Base-by-base conservation (phyloP, 208 protist species). In the Acanthamoeba rhysodes region DNA sequence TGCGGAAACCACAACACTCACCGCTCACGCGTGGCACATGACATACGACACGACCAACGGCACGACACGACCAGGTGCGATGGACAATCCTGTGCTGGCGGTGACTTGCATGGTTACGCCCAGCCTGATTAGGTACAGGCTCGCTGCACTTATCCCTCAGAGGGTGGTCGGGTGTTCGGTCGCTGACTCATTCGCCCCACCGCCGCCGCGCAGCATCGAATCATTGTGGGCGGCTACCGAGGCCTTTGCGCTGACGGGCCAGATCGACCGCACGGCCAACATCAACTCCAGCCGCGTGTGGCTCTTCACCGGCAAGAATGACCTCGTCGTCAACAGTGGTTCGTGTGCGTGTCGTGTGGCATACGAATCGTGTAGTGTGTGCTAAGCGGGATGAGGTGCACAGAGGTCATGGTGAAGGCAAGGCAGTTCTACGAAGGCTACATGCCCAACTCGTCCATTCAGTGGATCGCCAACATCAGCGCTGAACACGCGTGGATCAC, bases 401-500 rank as follows among this genome's bases (percentile, higher is more conserved):
- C 68, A 41, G 68, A 41, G 29, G 68, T 76, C 4, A 41, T 76
- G 29, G 32, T 45, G 12, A 76, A 76, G 34, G 68, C 68, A 2
- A 76, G n/a, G 68, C 10, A 45, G 68, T 76, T 45, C 68, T 76
- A 76, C 68, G 32, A 48, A 32, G 24, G 32, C 68, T 76, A 76
- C 68, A 76, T 76, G 29, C 24, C 68, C 32, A 76, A 76, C 68
- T 76, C 68, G 68, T 76, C 68, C 1, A 41, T 76, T 2, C 24
- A 45, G 12, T 45, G 24, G 68, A n/a, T 76, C 12, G 32, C 68
- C 2, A 76, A 76, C 68, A 76, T 76, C 34, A 45, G 29, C 68
- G 24, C 68, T 14, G 68, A 76, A 10, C 68, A 76, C 68, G 68
- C 68, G 27, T 76, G 68, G 68, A 76, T 76, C 27, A 76, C 68